Evolutionary conservation across 345 rosid species (phyloP), one percentile per base, ranked within the genome.

Genomic region (Bruguiera gymnorhiza): DNA sequence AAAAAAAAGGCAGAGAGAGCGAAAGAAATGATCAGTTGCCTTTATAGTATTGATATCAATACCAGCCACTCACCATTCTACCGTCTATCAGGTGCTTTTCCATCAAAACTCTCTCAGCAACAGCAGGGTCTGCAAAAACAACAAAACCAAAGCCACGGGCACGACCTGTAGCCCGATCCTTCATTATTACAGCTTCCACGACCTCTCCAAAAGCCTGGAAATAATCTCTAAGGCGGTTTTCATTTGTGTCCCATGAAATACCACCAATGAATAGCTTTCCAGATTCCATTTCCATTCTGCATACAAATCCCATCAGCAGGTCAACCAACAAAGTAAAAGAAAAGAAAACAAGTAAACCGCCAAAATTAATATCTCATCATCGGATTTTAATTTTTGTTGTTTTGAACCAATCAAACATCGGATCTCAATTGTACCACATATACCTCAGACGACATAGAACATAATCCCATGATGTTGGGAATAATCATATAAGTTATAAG

Each of bases 101-200:
- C 89, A 78, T 76, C 13, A 88, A 87, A 60, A 93, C 91, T 77
- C 88, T 79, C 79, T 89, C 94, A 43, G 97, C 96, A 71, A 87
- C 86, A 76, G 76, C 75, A 5, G 97, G 96, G 64, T 91, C 94
- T 30, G 89, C 85, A 73, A 89, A 93, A 74, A 89, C 96, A 66
- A 93, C 78, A 69, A 93, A 93, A 54, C 98, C 98, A 39, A 93
- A 93, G 11, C 98, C 98, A 32, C 98, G 94, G 63, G 94, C 97
- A 75, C 97, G 94, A 62, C 97, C 97, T 1, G 97, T 91, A 70
- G 91, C 86, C 51, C 98, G 87, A 84, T 91, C 97, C 84, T 88
- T 91, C 97, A 93, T 91, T 56, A 93, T 87, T 61, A 93, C 97
- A 39, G 94, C 92, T 81, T 93, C 97, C 59, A 83, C 46, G 71